Percentiles rank a stretch among this genome's conserved stretches.
phyloP scores from a whole-genome alignment of 1,284 basidiomycete genomes.

The Ceratobasidium sp. region DNA sequence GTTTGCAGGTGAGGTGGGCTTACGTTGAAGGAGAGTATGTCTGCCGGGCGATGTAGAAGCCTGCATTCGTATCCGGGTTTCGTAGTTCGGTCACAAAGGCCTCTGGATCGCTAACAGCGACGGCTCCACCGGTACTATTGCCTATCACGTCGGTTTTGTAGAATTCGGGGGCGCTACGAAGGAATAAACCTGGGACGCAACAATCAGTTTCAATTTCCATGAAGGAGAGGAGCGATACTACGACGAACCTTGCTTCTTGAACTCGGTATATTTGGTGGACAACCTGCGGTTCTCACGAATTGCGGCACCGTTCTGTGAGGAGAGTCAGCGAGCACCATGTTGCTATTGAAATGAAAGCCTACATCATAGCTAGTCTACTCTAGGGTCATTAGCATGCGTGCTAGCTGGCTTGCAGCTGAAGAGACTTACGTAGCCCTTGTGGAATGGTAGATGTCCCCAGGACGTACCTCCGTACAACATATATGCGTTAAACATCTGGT shows the following conservation, averaged over 20 bases:
- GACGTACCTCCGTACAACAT: conserved; percentile 81
- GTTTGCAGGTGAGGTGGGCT: conserved; percentile 46
- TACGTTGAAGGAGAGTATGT: conserved; percentile 69
- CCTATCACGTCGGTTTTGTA: conserved; percentile 76
- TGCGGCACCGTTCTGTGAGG: conserved; percentile 52
- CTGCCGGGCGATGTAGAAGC: conserved; percentile 75
- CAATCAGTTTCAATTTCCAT: not conserved
- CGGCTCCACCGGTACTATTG: conserved; percentile 60
- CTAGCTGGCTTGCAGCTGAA: not conserved
- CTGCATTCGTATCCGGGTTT: conserved; percentile 68
- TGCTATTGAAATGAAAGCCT: conserved; percentile 1
- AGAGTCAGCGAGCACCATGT: conserved; percentile 36
- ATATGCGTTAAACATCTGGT: conserved; percentile 64
- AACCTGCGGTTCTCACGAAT: conserved; percentile 71
- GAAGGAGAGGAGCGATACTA: not conserved
- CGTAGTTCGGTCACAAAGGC: conserved; percentile 66
- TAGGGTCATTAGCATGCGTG: not conserved
- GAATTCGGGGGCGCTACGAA: conserved; percentile 74
- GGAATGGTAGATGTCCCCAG: conserved; percentile 76
- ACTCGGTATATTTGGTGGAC: conserved; percentile 70
- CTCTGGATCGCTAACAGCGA: conserved; percentile 59
- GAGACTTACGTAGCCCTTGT: conserved; percentile 58
- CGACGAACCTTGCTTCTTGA: conserved; percentile 66
- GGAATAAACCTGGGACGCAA: conserved; percentile 57
- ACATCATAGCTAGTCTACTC: conserved; percentile 58